phyloP scores from a whole-genome alignment of 78 protist species.

The Dictyostelium capitatum region DNA sequence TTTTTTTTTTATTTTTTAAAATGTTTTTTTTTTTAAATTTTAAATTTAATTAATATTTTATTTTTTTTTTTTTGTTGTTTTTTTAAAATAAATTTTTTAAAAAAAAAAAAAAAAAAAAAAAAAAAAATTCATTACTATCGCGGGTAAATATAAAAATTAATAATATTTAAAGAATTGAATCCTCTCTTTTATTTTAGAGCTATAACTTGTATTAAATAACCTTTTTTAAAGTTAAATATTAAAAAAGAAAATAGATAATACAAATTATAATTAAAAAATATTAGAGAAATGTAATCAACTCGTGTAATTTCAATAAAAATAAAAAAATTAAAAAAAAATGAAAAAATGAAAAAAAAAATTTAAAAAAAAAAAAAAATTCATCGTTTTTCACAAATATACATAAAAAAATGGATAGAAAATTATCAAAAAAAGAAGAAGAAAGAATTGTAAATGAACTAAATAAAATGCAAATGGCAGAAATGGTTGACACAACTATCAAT shows the following conservation, averaged over 20 bases:
- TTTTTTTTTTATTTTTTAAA: background rate
- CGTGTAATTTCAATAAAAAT: background rate
- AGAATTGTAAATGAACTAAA: constrained; percentile 7
- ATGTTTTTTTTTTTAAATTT: background rate
- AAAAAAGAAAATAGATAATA: too few species aligned
- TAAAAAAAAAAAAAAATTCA: background rate
- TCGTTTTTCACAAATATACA: background rate
- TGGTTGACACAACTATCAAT: constrained; percentile 24
- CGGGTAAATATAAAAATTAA: too few species aligned
- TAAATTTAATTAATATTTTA: background rate
- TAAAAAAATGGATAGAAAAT: background rate
- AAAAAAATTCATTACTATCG: background rate
- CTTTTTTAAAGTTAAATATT: too few species aligned
- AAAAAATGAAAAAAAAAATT: background rate
- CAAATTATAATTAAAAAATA: too few species aligned
- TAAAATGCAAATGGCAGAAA: constrained; percentile 52
- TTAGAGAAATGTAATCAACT: too few species aligned
- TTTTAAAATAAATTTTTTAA: background rate
- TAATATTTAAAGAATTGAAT: too few species aligned
- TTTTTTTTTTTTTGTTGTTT: background rate
- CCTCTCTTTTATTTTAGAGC: too few species aligned
- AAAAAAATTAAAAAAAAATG: background rate
- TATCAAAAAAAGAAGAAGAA: constrained; percentile 49
- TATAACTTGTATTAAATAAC: too few species aligned
- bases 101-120: background rate